Evolutionary conservation across 495 filamentous ascomycete species (phyloP).

Genomic region (Melanomma pulvis-pyrius): DNA sequence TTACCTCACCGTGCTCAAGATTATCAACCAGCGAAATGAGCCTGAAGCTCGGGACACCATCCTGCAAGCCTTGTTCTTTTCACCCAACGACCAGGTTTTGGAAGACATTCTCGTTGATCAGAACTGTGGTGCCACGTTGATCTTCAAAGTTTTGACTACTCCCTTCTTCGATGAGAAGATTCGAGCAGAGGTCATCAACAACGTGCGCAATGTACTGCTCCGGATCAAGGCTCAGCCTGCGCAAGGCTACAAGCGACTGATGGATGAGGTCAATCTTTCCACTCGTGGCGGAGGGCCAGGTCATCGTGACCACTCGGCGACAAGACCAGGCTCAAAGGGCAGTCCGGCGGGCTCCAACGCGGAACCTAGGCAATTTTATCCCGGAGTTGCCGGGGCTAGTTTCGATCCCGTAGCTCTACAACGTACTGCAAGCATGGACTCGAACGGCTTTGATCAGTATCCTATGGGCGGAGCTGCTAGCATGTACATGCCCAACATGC

Average conservation of each 20-base stretch:
- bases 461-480: slow-evolving; percentile 51
- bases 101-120: slow-evolving; percentile 92
- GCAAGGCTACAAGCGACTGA: slow-evolving; percentile 96
- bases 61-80: slow-evolving; percentile 92
- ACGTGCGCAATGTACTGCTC: slow-evolving; percentile 83
- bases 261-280: slow-evolving; percentile 93
- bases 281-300: slow-evolving; percentile 51
- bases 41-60: slow-evolving; percentile 90
- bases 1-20: slow-evolving; percentile 94
- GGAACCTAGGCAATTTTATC: slow-evolving; percentile 48
- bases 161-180: slow-evolving; percentile 96
- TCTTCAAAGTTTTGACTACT: slow-evolving; percentile 97
- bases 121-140: slow-evolving; percentile 88
- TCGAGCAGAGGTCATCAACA: slow-evolving; percentile 83
- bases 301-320: slow-evolving; percentile 39
- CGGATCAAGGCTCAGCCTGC: slow-evolving; percentile 89
- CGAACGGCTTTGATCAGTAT: slow-evolving; percentile 56
- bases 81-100: slow-evolving; percentile 79
- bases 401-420: slow-evolving; percentile 50
- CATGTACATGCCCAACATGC: slow-evolving; percentile 54
- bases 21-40: slow-evolving; percentile 97
- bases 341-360: slow-evolving; percentile 46
- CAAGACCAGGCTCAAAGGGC: slow-evolving; percentile 59
- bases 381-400: slow-evolving; percentile 48
- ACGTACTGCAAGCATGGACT: slow-evolving; percentile 60